Evolutionary conservation across 257 asterid genomes (phyloP).

Genomic region (Solanum chilense): DNA sequence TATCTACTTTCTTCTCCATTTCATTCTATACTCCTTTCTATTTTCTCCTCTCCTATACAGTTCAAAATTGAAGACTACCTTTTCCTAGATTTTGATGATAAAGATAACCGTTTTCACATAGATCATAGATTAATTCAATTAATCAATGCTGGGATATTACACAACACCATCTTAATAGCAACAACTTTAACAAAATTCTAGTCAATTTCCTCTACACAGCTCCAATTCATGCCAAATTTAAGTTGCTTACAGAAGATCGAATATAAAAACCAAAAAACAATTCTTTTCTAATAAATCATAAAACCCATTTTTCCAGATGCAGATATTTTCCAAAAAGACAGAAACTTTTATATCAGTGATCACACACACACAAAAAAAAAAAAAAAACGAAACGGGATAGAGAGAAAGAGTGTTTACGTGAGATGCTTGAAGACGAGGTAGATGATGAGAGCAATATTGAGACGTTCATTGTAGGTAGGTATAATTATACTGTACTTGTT

Average conservation of each 20-base stretch:
- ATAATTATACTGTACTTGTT: constrained; percentile 80
- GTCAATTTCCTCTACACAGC: not conserved
- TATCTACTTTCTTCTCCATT: not conserved
- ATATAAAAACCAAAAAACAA: not conserved
- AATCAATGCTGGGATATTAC: not conserved
- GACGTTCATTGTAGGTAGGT: constrained; percentile 97
- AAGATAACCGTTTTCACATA: not conserved
- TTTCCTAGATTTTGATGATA: not conserved
- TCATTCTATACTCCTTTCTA: not conserved
- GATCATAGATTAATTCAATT: not conserved
- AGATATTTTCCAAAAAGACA: not conserved
- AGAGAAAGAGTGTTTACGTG: constrained; percentile 16
- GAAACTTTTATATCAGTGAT: not conserved
- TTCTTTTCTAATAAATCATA: not conserved
- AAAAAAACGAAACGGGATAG: not conserved
- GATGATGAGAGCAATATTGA: constrained; percentile 79
- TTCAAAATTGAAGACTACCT: not conserved
- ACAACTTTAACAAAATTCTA: not conserved
- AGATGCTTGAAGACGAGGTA: constrained; percentile 93
- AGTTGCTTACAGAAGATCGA: not conserved
- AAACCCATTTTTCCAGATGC: not conserved
- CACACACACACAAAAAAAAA: not conserved
- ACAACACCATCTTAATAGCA: not conserved
- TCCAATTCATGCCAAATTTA: not conserved
- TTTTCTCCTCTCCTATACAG: not conserved